Evolutionary conservation across 805 yeast species (phyloP).

Genomic region (Candida caryicola): DNA sequence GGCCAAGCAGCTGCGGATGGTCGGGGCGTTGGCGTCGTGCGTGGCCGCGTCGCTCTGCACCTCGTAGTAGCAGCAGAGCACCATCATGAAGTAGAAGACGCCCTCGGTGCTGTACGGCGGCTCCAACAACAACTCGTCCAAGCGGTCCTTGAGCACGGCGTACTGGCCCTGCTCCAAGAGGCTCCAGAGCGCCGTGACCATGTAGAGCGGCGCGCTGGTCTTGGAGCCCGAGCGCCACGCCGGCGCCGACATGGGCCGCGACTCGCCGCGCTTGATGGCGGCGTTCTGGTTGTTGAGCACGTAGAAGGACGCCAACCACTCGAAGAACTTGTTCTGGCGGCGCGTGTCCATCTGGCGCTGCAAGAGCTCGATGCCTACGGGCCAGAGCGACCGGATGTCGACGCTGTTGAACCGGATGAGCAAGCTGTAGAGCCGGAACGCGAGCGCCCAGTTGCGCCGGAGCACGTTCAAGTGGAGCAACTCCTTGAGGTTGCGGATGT

Average conservation of each 20-base stretch:
- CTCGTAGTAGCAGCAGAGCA: constrained; percentile 18
- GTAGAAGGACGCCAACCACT: constrained; percentile 34
- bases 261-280: constrained; percentile 4
- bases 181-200: constrained; percentile 42
- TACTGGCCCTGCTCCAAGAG: constrained; percentile 35
- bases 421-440: constrained; percentile 51
- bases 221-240: constrained; percentile 40
- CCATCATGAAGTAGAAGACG: constrained; percentile 34
- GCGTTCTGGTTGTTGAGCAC: constrained; percentile 12
- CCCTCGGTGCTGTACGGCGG: constrained; percentile 46
- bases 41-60: background rate
- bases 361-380: constrained; percentile 59
- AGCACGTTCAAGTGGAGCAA: constrained; percentile 50
- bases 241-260: constrained; percentile 25
- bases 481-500: constrained; percentile 34
- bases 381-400: constrained; percentile 62
- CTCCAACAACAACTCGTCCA: constrained; percentile 36
- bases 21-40: background rate
- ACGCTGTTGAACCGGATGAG: constrained; percentile 47
- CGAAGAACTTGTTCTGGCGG: constrained; percentile 24
- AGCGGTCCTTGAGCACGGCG: constrained; percentile 28
- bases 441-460: constrained; percentile 51
- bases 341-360: constrained; percentile 3
- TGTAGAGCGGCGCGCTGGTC: constrained; percentile 41
- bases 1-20: constrained; percentile 1